These are phyloP conservation scores for Euphrasia confusa DNA, from an alignment of 257 asterid genomes.

Conservation along the genomic window DNA sequence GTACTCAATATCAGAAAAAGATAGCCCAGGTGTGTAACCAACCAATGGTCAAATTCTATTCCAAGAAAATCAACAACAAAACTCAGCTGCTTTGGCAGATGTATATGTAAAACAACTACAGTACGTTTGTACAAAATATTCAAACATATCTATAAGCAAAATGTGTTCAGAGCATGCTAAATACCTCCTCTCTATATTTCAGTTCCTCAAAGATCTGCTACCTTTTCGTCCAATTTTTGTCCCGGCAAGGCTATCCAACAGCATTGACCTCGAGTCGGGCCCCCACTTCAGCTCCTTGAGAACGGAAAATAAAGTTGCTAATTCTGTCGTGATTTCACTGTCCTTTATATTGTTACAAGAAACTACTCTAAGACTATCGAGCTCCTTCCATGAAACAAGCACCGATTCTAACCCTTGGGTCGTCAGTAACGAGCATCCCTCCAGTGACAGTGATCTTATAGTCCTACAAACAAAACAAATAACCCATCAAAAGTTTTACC, in stretches of 20 bases:
- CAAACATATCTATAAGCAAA: too few relatives aligned
- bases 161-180: background rate
- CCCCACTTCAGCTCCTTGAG: conserved; percentile 91
- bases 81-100: too few relatives aligned
- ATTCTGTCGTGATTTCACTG: conserved; percentile 54
- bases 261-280: conserved; percentile 69
- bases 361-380: conserved; percentile 55
- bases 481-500: background rate
- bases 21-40: too few relatives aligned
- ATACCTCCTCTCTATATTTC: conserved; percentile 31
- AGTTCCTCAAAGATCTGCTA: conserved; percentile 54
- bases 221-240: conserved; percentile 81
- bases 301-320: conserved; percentile 64
- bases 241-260: conserved; percentile 63
- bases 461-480: conserved; percentile 34
- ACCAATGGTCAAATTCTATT: too few relatives aligned
- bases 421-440: conserved; percentile 69
- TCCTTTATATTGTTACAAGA: conserved; percentile 64
- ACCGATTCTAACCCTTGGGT: conserved; percentile 56
- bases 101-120: too few relatives aligned
- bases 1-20: too few relatives aligned
- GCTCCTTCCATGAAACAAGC: conserved; percentile 47
- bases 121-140: background rate
- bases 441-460: conserved; percentile 42
- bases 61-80: too few relatives aligned